phyloP scores from a whole-genome alignment of 2,329 filamentous ascomycete species.

The Emergomyces orientalis region DNA sequence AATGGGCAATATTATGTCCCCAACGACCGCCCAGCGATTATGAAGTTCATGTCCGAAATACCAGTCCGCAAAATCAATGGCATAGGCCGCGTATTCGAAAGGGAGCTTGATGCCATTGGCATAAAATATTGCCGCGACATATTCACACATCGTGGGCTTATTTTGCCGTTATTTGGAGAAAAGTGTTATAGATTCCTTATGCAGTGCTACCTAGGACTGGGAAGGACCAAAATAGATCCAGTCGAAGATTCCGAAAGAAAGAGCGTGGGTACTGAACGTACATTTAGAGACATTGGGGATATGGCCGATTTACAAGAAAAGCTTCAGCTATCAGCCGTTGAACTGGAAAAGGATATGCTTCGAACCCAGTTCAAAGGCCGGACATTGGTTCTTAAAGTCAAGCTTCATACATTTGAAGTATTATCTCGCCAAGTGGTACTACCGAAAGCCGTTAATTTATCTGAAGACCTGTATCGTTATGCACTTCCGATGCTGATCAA shows the following conservation, averaged over 20 bases:
- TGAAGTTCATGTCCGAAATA: conserved; percentile 75
- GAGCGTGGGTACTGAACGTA: conserved; percentile 87
- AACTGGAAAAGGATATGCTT: conserved; percentile 75
- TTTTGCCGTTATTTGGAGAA: conserved; percentile 75
- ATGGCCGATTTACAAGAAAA: conserved; percentile 62
- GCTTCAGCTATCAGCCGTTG: conserved; percentile 69
- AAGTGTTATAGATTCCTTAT: conserved; percentile 85
- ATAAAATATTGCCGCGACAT: conserved; percentile 85
- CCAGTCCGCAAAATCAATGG: conserved; percentile 89
- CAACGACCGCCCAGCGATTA: conserved; percentile 62
- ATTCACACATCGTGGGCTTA: conserved; percentile 61
- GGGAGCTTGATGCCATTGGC: conserved; percentile 79
- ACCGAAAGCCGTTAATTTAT: conserved; percentile 59
- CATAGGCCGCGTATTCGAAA: conserved; percentile 85
- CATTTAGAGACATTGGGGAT: conserved; percentile 71
- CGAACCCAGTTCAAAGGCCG: conserved; percentile 75
- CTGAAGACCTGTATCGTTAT: conserved; percentile 75
- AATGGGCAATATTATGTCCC: conserved; percentile 80
- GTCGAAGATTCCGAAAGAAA: conserved; percentile 86
- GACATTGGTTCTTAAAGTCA: conserved; percentile 87
- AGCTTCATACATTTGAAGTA: conserved; percentile 89
- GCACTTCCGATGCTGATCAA: conserved; percentile 74
- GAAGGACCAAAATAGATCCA: conserved; percentile 73
- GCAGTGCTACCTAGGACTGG: conserved; percentile 73
- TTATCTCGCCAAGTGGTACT: conserved; percentile 70